Evolutionary conservation across 306 rosid genomes (phyloP).

Genomic region (Amphicarpaea edgeworthii): DNA sequence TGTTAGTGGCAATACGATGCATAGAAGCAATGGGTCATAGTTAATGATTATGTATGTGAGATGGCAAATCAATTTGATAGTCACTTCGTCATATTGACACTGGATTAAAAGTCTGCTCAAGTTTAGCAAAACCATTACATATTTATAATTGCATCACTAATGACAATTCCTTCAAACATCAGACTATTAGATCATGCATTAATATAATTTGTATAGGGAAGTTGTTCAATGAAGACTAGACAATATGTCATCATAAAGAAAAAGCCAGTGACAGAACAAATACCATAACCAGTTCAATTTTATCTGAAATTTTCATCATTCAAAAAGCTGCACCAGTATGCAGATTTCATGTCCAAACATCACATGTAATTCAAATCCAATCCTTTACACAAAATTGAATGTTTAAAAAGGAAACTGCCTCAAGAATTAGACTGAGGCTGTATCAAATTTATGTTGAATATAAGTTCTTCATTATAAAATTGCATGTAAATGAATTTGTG

Average conservation of each 20-base stretch:
- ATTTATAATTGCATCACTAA: too few relatives aligned
- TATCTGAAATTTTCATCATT: conserved; percentile 32
- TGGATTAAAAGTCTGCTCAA: conserved; percentile 6
- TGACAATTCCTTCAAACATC: too few relatives aligned
- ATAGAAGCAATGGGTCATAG: neutral
- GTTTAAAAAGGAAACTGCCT: neutral
- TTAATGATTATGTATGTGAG: neutral
- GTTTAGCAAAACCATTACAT: neutral
- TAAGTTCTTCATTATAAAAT: neutral
- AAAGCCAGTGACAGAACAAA: conserved; percentile 7
- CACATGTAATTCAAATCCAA: neutral
- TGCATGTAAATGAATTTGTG: neutral
- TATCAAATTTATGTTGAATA: conserved; percentile 3
- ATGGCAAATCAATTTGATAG: neutral
- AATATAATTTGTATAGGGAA: neutral
- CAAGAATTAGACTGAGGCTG: conserved; percentile 6
- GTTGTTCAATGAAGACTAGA: conserved; percentile 14
- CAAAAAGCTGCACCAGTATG: neutral
- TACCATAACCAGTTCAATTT: neutral
- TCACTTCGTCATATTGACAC: conserved; percentile 9
- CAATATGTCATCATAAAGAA: neutral
- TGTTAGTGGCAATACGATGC: neutral
- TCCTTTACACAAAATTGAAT: neutral
- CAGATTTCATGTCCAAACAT: conserved; percentile 9
- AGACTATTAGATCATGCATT: too few relatives aligned